Evolutionary conservation across 129 eudicot genomes (phyloP).

Genomic region (Lactuca saligna): DNA sequence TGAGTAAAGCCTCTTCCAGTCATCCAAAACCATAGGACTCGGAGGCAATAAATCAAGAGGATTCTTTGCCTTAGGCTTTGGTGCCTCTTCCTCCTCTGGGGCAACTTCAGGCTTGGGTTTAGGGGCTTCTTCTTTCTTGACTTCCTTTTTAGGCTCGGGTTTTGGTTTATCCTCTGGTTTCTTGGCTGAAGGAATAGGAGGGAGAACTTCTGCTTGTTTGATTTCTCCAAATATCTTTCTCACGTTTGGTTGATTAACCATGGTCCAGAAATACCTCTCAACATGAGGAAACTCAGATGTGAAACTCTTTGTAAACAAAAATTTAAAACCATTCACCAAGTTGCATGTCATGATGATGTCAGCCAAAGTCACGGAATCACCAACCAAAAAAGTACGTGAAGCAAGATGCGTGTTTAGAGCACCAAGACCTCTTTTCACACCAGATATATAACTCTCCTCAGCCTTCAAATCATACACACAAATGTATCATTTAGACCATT

Average conservation of each 20-base stretch:
- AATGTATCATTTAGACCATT: background rate
- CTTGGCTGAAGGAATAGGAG: conserved; percentile 59
- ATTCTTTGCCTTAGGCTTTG: conserved; percentile 94
- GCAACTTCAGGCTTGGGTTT: conserved; percentile 51
- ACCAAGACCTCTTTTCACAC: conserved; percentile 63
- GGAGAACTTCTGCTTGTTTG: conserved; percentile 51
- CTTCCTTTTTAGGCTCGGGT: conserved; percentile 53
- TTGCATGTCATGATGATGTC: conserved; percentile 66
- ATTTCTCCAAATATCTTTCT: conserved; percentile 65
- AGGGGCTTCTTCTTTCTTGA: conserved; percentile 52
- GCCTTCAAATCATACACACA: conserved; percentile 41
- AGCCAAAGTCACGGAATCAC: conserved; percentile 60
- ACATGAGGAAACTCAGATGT: conserved; percentile 90
- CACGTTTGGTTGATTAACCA: conserved; percentile 86
- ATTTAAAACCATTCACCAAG: conserved; percentile 43
- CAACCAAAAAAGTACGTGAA: conserved; percentile 58
- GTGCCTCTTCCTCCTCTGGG: conserved; percentile 85
- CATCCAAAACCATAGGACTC: conserved; percentile 87
- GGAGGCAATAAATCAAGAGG: conserved; percentile 96
- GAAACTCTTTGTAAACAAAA: conserved; percentile 62
- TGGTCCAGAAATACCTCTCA: conserved; percentile 96
- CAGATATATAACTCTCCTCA: conserved; percentile 71
- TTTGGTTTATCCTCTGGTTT: conserved; percentile 67
- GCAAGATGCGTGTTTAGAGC: conserved; percentile 69
- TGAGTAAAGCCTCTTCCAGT: conserved; percentile 98